Percentiles rank a stretch among this genome's conserved stretches.
Evolutionary conservation across 1,284 basidiomycete species (phyloP).

Genomic region (Rhodotorula sp.): DNA sequence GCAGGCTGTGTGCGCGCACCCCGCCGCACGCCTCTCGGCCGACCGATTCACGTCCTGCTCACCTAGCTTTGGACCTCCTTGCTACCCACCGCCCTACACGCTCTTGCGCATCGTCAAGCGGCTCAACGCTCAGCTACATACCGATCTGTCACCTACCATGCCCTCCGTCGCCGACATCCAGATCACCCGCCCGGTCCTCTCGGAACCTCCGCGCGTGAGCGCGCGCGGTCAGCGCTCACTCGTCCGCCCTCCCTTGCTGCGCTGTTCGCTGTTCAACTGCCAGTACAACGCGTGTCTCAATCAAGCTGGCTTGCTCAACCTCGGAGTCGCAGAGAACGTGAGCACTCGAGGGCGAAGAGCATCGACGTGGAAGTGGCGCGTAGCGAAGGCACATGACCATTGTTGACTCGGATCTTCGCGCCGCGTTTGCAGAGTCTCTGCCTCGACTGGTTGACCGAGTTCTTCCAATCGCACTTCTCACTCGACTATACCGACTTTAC

Average conservation of each 20-base stretch:
- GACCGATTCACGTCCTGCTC: neutral
- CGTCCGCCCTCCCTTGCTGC: constrained; percentile 33
- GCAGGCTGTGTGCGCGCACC: neutral
- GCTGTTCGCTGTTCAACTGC: constrained; percentile 39
- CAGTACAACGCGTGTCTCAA: constrained; percentile 20
- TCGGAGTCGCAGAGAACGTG: constrained; percentile 37
- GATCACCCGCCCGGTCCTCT: constrained; percentile 10
- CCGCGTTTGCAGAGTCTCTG: constrained; percentile 7
- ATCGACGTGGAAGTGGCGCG: neutral
- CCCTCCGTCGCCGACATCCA: neutral
- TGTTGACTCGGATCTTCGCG: too few species aligned
- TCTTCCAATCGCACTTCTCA: constrained; percentile 21
- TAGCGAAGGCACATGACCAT: neutral
- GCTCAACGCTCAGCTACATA: neutral
- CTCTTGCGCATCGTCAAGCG: neutral
- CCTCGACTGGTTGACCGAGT: constrained; percentile 24
- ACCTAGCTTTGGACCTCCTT: too few species aligned
- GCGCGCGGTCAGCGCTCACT: constrained; percentile 28
- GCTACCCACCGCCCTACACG: neutral
- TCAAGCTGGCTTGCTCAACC: constrained; percentile 27
- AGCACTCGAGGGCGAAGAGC: neutral
- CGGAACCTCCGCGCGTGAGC: constrained; percentile 16
- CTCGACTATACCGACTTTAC: constrained; percentile 25
- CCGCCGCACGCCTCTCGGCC: neutral
- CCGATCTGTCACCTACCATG: neutral